Percentiles rank a stretch among this genome's conserved stretches.
Conservation (phyloP, 352 stramenopile species). For the Pilasporangium apinafurcum region DNA sequence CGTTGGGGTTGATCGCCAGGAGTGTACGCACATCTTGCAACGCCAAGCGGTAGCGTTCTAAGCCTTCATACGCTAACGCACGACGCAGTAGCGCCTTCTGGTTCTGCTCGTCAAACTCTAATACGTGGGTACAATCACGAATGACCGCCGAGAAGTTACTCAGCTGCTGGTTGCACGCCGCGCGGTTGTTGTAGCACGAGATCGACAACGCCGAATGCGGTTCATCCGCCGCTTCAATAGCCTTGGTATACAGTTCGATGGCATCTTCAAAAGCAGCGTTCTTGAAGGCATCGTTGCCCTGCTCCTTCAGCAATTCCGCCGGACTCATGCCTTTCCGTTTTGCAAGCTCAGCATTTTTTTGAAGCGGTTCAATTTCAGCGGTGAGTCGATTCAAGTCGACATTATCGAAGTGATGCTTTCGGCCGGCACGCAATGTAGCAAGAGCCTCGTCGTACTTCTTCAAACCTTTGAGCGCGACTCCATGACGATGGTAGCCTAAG, state of each 20-base stretch:
- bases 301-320: constrained; percentile 90
- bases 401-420: constrained; percentile 83
- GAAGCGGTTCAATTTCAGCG: constrained; percentile 75
- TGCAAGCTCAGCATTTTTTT: constrained; percentile 51
- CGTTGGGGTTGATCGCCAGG: constrained; percentile 82
- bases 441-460: constrained; percentile 78
- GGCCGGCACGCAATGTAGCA: constrained; percentile 59
- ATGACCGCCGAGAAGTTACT: constrained; percentile 96
- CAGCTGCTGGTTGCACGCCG: constrained; percentile 96
- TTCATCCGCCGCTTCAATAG: constrained; percentile 79
- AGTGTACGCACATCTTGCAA: constrained; percentile 85
- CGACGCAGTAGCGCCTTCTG: constrained; percentile 94
- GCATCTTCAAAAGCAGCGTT: constrained; percentile 84
- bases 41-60: constrained; percentile 91
- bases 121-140: constrained; percentile 91
- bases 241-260: constrained; percentile 91
- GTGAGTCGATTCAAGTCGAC: constrained; percentile 77
- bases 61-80: constrained; percentile 92
- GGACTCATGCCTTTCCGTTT: constrained; percentile 68
- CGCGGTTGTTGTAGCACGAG: constrained; percentile 94
- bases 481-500: constrained; percentile 90
- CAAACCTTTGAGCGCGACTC: constrained; percentile 87
- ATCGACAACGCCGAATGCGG: constrained; percentile 77
- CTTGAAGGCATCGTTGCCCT: constrained; percentile 94
- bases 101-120: constrained; percentile 93